phyloP scores from a whole-genome alignment of 2,329 filamentous ascomycete species.

The Corynespora cassiicola region DNA sequence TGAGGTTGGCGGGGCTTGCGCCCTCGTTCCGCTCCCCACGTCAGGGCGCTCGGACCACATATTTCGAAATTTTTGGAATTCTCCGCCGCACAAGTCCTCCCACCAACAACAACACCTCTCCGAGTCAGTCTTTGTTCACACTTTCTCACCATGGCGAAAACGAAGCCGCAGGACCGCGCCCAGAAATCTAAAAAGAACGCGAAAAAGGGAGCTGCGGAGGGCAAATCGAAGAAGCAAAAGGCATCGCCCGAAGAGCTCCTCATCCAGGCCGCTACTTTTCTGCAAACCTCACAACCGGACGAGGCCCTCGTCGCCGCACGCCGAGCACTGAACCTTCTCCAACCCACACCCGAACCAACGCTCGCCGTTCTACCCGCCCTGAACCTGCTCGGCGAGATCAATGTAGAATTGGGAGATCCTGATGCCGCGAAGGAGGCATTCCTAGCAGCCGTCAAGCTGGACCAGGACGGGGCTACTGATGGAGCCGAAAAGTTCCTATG shows the following conservation, averaged over 20 bases:
- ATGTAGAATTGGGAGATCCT: conserved; percentile 81
- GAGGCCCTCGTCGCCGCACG: conserved; percentile 63
- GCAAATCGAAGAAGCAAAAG: conserved; percentile 53
- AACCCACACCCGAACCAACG: conserved; percentile 45
- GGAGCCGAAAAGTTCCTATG: conserved; percentile 95
- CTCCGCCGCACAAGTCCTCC: too few species aligned
- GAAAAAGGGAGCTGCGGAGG: conserved; percentile 46
- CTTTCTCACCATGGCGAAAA: conserved; percentile 60
- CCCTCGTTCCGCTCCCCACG: conserved; percentile 26
- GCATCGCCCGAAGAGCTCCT: conserved; percentile 63
- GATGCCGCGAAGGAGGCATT: conserved; percentile 78
- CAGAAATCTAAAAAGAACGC: conserved; percentile 39
- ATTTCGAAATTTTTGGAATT: conserved; percentile 33
- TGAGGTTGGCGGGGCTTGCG: conserved; percentile 12
- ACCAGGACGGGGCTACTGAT: conserved; percentile 80
- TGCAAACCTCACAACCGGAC: conserved; percentile 65
- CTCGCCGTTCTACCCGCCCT: conserved; percentile 68
- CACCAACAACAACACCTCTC: too few species aligned
- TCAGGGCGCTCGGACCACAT: conserved; percentile 25
- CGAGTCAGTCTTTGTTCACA: too few species aligned
- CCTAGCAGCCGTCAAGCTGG: conserved; percentile 73
- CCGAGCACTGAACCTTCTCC: conserved; percentile 58
- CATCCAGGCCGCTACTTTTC: conserved; percentile 60
- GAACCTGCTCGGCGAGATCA: conserved; percentile 80
- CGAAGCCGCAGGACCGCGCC: conserved; percentile 54